Evolutionary conservation across 2,329 filamentous ascomycete species (phyloP).

Genomic region (Bipolaris bicolor): DNA sequence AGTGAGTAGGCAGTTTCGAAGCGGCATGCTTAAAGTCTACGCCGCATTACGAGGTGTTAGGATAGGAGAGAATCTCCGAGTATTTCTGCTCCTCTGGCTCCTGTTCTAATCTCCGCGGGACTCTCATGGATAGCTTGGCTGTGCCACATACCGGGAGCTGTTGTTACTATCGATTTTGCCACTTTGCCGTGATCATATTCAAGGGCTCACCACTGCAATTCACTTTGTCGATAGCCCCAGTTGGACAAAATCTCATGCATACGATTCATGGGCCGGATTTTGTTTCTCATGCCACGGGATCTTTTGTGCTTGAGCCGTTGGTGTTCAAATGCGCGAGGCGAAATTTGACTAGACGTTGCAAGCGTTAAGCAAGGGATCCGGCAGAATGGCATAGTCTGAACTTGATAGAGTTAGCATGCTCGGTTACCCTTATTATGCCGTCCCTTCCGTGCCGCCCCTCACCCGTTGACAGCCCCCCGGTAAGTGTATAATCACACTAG

Average conservation of each 20-base stretch:
- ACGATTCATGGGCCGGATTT: not conserved
- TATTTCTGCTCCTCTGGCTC: not conserved
- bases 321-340: not conserved
- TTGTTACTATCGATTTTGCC: not conserved
- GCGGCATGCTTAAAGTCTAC: not conserved
- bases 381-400: not conserved
- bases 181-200: not conserved
- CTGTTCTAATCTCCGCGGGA: not conserved
- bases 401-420: not conserved
- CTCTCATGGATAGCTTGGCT: not conserved
- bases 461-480: not conserved
- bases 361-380: not conserved
- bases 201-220: no score
- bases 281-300: not conserved
- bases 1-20: not conserved
- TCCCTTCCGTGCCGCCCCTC: not conserved
- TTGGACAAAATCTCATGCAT: not conserved
- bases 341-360: no score
- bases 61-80: not conserved
- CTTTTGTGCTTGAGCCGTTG: no score
- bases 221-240: not conserved
- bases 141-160: not conserved
- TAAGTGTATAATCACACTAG: not conserved
- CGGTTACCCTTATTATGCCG: not conserved
- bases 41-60: not conserved